Evolutionary conservation across 2,329 filamentous ascomycete genomes (phyloP).

Genomic region (Fusarium devonianum): DNA sequence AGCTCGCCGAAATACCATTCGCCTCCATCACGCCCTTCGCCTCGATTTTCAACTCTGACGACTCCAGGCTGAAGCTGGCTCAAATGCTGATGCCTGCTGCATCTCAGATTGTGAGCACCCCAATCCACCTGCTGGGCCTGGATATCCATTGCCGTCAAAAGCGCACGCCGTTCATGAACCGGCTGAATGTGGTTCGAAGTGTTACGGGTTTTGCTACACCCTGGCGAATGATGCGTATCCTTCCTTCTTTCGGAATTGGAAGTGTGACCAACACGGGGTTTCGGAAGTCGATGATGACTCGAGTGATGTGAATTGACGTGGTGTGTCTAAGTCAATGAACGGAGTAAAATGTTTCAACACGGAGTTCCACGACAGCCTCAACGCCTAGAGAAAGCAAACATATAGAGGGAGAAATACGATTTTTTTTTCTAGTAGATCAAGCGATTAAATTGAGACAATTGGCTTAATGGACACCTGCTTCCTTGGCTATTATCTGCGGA

Average conservation of each 20-base stretch:
- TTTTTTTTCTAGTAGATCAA: not conserved
- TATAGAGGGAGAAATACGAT: not conserved
- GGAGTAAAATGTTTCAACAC: constrained; percentile 22
- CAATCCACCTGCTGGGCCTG: constrained; percentile 36
- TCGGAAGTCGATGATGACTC: constrained; percentile 31
- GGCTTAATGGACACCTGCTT: no score
- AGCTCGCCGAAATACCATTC: constrained; percentile 33
- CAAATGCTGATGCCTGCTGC: constrained; percentile 36
- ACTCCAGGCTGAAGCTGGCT: constrained; percentile 35
- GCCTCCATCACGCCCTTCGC: constrained; percentile 25
- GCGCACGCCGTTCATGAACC: constrained; percentile 26
- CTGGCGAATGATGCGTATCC: constrained; percentile 32
- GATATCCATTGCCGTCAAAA: constrained; percentile 30
- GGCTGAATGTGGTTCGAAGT: constrained; percentile 20
- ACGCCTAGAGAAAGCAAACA: constrained; percentile 12
- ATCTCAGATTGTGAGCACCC: constrained; percentile 36
- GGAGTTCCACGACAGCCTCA: constrained; percentile 23
- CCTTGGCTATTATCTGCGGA: no score
- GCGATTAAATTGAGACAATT: no score
- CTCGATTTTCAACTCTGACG: constrained; percentile 31
- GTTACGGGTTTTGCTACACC: constrained; percentile 32
- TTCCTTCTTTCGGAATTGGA: constrained; percentile 36
- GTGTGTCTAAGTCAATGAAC: not conserved
- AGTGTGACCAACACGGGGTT: constrained; percentile 37
- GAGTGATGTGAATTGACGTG: constrained; percentile 10